phyloP scores from a whole-genome alignment of 1,284 basidiomycete species.

The Irpex sp. region DNA sequence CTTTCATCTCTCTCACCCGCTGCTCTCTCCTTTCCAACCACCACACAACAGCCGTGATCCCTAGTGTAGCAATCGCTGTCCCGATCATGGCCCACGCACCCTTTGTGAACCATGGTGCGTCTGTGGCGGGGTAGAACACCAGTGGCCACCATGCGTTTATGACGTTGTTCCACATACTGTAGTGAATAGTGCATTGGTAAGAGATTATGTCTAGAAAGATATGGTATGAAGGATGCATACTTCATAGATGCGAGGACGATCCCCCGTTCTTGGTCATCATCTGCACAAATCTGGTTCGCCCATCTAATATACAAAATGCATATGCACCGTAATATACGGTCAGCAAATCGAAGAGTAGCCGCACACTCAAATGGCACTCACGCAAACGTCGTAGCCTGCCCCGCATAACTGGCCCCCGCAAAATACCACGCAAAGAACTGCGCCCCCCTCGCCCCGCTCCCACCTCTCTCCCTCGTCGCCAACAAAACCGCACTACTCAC shows the following conservation, averaged over 20 bases:
- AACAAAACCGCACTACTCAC: constrained; percentile 49
- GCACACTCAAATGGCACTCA: constrained; percentile 24
- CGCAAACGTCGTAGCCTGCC: constrained; percentile 70
- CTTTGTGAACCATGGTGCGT: constrained; percentile 58
- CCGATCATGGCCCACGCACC: constrained; percentile 69
- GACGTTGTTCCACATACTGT: constrained; percentile 69
- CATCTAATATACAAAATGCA: constrained; percentile 33
- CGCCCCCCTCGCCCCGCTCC: constrained; percentile 49
- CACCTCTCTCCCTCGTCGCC: not conserved
- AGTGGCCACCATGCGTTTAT: constrained; percentile 72
- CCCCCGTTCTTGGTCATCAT: constrained; percentile 63
- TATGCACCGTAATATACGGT: not conserved
- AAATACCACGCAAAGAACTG: constrained; percentile 71
- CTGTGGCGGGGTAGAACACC: constrained; percentile 64
- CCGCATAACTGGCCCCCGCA: constrained; percentile 61
- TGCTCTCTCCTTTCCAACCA: constrained; percentile 47
- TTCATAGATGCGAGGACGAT: constrained; percentile 72
- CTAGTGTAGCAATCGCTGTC: constrained; percentile 50
- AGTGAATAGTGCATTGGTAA: not conserved
- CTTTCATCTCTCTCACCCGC: constrained; percentile 8
- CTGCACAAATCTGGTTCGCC: constrained; percentile 69
- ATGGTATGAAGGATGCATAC: constrained; percentile 28
- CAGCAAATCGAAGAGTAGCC: constrained; percentile 3
- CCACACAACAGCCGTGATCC: constrained; percentile 54
- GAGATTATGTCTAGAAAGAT: not conserved